Percentiles rank a stretch among this genome's conserved stretches.
These are phyloP conservation scores for Talaromyces sp. DNA, from an alignment of 2,329 filamentous ascomycete species.

Conservation along the genomic window DNA sequence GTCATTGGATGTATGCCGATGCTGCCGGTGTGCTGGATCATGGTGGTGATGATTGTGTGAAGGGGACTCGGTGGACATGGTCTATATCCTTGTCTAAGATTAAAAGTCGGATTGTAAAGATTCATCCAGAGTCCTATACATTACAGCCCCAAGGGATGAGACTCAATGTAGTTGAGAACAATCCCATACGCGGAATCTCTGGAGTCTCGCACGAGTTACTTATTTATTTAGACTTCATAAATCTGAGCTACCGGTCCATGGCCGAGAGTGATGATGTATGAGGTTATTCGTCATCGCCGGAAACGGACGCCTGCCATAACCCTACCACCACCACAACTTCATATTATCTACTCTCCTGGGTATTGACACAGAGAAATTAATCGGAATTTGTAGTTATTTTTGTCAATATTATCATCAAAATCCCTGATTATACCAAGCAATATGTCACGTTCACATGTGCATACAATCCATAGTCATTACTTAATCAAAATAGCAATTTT, in stretches of 20 bases:
- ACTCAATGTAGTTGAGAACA: not conserved
- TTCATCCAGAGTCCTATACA: not conserved
- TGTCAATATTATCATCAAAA: not conserved
- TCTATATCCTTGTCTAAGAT: not conserved
- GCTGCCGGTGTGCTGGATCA: not conserved
- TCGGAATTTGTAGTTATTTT: not conserved
- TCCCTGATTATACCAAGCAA: not conserved
- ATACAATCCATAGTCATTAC: not conserved
- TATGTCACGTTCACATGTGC: not conserved
- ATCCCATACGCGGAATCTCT: too few species aligned
- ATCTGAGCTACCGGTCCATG: not conserved
- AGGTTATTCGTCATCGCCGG: conserved; percentile 16
- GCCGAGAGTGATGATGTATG: conserved; percentile 9
- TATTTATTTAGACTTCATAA: not conserved
- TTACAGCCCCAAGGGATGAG: too few species aligned
- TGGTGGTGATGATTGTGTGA: not conserved
- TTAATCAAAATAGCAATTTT: not conserved
- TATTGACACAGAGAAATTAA: not conserved
- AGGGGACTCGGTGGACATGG: not conserved
- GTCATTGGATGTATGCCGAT: not conserved
- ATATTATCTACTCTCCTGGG: not conserved
- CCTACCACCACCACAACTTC: not conserved
- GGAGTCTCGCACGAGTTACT: not conserved
- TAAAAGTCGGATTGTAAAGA: not conserved
- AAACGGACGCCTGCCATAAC: conserved; percentile 16